These are phyloP conservation scores for Annulohypoxylon moriforme DNA, from an alignment of 495 filamentous ascomycete genomes.

Conservation along the genomic window DNA sequence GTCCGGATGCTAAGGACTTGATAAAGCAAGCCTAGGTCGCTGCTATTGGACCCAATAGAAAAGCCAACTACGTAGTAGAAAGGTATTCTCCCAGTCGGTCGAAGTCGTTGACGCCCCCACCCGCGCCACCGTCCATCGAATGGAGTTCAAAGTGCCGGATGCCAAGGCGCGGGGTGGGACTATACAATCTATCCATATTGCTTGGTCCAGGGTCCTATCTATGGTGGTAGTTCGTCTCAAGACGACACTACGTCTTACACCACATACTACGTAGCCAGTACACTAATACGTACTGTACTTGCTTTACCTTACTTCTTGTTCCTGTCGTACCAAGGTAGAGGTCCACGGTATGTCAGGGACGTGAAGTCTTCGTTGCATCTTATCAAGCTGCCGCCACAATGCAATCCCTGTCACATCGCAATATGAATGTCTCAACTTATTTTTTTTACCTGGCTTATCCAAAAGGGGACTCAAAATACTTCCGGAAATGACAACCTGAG, in stretches of 20 bases:
- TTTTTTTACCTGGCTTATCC: conserved; percentile 31
- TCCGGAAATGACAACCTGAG: conserved; percentile 36
- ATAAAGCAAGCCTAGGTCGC: background rate
- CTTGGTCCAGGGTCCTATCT: conserved; percentile 23
- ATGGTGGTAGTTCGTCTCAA: background rate
- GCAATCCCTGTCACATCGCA: conserved; percentile 37
- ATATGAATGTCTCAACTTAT: conserved; percentile 43
- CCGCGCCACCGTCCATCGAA: conserved; percentile 36
- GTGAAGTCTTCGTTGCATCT: conserved; percentile 21
- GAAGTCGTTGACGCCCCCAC: conserved; percentile 30
- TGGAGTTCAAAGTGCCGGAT: conserved; percentile 46
- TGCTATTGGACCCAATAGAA: conserved; percentile 31
- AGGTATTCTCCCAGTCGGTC: background rate
- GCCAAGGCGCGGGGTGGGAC: conserved; percentile 46
- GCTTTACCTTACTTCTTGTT: background rate
- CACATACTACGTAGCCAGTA: conserved; percentile 7
- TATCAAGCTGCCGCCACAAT: conserved; percentile 32
- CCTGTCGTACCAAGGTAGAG: background rate
- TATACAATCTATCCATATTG: conserved; percentile 47
- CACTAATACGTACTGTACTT: background rate
- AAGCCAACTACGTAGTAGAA: conserved; percentile 35
- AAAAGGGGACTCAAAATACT: conserved; percentile 29
- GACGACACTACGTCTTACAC: background rate
- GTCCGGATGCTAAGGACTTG: background rate
- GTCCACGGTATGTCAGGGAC: conserved; percentile 45